These are phyloP conservation scores for Galerina sulciceps DNA, from an alignment of 768 basidiomycete species.

Conservation along the genomic window DNA sequence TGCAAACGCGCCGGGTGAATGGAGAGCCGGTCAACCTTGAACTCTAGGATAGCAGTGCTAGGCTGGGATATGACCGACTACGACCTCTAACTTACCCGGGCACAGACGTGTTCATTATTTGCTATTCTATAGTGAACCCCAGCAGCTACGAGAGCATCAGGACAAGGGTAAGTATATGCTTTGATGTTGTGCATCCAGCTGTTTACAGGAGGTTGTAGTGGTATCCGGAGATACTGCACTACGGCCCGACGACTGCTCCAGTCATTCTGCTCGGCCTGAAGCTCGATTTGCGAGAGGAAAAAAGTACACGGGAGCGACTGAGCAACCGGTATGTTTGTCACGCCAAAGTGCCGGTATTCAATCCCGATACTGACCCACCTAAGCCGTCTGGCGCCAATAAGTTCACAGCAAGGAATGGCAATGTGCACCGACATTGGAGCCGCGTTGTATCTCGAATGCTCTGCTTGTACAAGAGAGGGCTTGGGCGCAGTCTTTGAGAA, in stretches of 20 bases:
- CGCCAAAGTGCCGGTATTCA: no score
- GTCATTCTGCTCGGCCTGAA: neutral
- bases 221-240: neutral
- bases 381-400: neutral
- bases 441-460: neutral
- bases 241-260: neutral
- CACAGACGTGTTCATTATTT: slow-evolving; percentile 8
- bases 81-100: neutral
- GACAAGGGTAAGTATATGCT: no score
- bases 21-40: no score
- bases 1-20: no score
- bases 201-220: no score
- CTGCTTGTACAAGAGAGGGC: neutral
- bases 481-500: neutral
- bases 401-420: neutral
- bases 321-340: no score
- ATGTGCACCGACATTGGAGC: neutral
- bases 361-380: neutral
- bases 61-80: no score
- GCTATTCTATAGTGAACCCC: slow-evolving; percentile 1
- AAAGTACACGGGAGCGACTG: no score
- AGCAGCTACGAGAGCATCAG: neutral
- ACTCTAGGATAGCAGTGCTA: no score
- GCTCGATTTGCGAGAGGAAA: neutral
- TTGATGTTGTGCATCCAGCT: no score